Evolutionary conservation across 805 yeast species (phyloP), one percentile per base, ranked within the genome.

Genomic region (Wickerhamiella sergipiensis): DNA sequence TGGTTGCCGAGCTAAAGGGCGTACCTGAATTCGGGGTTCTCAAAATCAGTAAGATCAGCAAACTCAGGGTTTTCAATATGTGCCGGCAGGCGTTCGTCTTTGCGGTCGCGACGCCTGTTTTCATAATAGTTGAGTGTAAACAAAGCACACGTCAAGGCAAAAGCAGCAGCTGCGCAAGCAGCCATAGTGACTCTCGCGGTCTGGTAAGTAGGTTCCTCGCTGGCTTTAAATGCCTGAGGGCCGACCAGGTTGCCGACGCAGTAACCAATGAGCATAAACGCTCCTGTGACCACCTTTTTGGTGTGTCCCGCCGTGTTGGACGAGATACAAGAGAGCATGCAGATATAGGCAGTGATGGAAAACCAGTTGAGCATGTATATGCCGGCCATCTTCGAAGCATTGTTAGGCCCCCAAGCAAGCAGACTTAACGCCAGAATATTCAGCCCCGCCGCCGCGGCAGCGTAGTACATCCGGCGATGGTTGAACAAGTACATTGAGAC

Each of bases 241-340:
- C 89, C 90, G 52, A 81, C 74, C 45, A 83, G 67, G 62, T 81
- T 79, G 17, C 86, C 85, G 46, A 79, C 75, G 42, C 85, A 78
- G 61, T 81, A 84, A 3, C 79, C 83, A 52, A 83, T 72, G 63
- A 83, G 71, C 48, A 74, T 74, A 33, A 79, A 63, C 5, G 81
- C 81, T 48, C 79, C 76, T 21, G 77, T 73, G 4, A 78, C 72
- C 56, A 79, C 71, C 58, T 82, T 80, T 64, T 85, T 85, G 10
- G 89, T 82, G 55, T 78, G 76, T 9, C 92, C 94, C 1, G 88
- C 80, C 29, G 80, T 74, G 62, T 83, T 74, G 4, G 77, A 68
- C 39, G 70, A 65, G 24, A 53, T 46, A 21, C 47, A 38, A 13
- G 56, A 53, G 17, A 53, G 24, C 18, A 53, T 33, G 15, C 47